Conservation (phyloP, 1,284 basidiomycete species). For the Cryptococcus sp. region DNA sequence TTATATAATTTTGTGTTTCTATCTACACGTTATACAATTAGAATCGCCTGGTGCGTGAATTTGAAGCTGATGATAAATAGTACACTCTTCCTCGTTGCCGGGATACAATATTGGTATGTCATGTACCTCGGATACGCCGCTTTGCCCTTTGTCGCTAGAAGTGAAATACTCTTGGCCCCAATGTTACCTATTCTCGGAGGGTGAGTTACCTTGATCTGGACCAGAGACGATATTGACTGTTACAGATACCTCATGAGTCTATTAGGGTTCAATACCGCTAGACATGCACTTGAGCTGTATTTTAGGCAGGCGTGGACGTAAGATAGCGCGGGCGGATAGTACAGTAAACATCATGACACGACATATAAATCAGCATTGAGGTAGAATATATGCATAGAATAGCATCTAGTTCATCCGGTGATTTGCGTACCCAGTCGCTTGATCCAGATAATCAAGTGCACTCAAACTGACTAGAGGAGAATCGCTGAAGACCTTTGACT, state of each 20-base stretch:
- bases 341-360: no score
- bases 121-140: constrained; percentile 81
- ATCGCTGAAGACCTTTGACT: no score
- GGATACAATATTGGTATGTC: constrained; percentile 79
- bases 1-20: constrained; percentile 1
- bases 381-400: no score
- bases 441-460: no score
- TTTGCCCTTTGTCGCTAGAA: constrained; percentile 82
- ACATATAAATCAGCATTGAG: no score
- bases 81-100: constrained; percentile 81
- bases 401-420: no score
- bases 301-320: constrained; percentile 48
- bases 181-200: constrained; percentile 75
- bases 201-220: constrained; percentile 15
- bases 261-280: constrained; percentile 82
- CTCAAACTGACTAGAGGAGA: no score
- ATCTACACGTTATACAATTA: background rate
- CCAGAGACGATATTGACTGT: background rate
- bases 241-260: constrained; percentile 69
- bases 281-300: constrained; percentile 68
- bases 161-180: constrained; percentile 79
- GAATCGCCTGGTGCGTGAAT: background rate
- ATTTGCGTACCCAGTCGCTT: no score
- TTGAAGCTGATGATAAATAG: constrained; percentile 13
- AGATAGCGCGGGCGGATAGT: no score